Base-by-base conservation (phyloP, 352 stramenopile genomes). In the Phytophthora boehmeriae region DNA sequence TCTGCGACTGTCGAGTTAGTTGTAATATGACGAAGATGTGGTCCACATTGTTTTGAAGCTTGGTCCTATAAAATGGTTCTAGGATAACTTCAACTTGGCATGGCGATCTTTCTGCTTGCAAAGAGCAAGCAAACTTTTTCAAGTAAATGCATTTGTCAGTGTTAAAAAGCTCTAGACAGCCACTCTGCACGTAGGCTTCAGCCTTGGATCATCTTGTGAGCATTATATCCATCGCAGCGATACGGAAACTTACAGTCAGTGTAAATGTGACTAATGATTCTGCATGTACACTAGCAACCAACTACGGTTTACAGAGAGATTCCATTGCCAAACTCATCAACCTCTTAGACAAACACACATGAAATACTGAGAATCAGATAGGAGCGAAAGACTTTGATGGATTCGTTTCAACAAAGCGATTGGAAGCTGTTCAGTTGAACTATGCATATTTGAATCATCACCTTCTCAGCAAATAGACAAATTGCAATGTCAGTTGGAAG, bases 91-190 rank as follows among this genome's bases (percentile, higher is more conserved):
- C 30, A 36, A 36, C 11, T 36, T 36, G n/a, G n/a, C n/a, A n/a
- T n/a, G n/a, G n/a, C n/a, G n/a, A n/a, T n/a, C n/a, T n/a, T n/a
- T n/a, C n/a, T n/a, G 30, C 30, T 36, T 11, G 30, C 11, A 36
- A 36, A 36, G 11, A 36, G n/a, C n/a, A n/a, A n/a, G n/a, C n/a
- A n/a, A n/a, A n/a, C n/a, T n/a, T n/a, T n/a, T n/a, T n/a, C n/a
- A n/a, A n/a, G n/a, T n/a, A n/a, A n/a, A n/a, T n/a, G n/a, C n/a
- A 81, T 80, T 84, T 73, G 86, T 90, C 81, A 90, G 81, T 66
- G 81, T 90, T 90, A 90, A 90, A 90, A 90, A 88, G 81, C 78
- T 90, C 78, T 86, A 78, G 68, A 75, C 67, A 63, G 76, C 80
- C 48, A 59, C 23, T 90, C 81, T 81, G 88, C 81, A 90, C 68